Base-by-base conservation (phyloP, 1,139 yeast genomes). In the Wickerhamomyces sp. region DNA sequence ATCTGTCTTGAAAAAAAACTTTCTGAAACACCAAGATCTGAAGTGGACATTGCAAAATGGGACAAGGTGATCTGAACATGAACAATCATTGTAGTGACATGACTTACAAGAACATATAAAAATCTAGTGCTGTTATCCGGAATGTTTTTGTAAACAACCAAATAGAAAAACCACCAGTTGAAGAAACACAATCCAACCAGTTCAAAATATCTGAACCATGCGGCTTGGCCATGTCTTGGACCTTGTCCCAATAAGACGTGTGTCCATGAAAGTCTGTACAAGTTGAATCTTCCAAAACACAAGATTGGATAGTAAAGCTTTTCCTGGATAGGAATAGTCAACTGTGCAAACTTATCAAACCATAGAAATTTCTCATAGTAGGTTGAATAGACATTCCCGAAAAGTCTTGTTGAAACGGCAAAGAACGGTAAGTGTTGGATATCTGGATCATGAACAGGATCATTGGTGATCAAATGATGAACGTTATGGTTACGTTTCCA, bases 401-500 rank as follows among this genome's bases (percentile, higher is more conserved):
- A 74, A 6, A 87, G 64, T 41, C 84, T 65, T 2, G 84, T 70
- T 35, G 89, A 79, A 17, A 88, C 93, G 1, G 95, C 94, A 56
- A 87, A 87, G 51, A 87, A 87, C 2, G 96, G 96, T 44, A 87
- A 59, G 59, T 87, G 96, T 58, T 88, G 96, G 53, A 87, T 88
- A 61, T 87, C 96, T 0, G 96, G 96, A 53, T 88, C 96, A 55
- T 87, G 95, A 1, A 82, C 81, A 0, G 96, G 96, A 52, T 87
- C 95, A 57, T 87, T 87, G 13, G 96, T 83, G 36, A 87, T 71
- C 38, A 87, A 62, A 58, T 87, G 96, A 56, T 88, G 96, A 16
- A 87, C 94, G 55, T 87, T 87, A 58, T 87, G 96, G 58, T 84
- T 87, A 35, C 91, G 69, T 52, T 87, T 88, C 96, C 96, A 87